phyloP scores from a whole-genome alignment of 2,329 filamentous ascomycete genomes.

The Tympanopsis confertula region DNA sequence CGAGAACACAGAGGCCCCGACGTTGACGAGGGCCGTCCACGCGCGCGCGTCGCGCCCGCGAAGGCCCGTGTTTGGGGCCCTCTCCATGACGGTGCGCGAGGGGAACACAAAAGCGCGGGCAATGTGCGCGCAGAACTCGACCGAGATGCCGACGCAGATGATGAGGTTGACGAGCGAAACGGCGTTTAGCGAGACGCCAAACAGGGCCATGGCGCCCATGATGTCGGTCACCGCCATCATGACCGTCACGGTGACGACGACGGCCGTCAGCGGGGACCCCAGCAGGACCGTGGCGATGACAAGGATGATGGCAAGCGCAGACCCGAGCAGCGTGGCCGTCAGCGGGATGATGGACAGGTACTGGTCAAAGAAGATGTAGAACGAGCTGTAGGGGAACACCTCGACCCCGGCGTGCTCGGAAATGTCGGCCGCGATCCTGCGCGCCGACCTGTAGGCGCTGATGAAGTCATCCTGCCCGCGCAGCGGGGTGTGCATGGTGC shows the following conservation, averaged over 20 bases:
- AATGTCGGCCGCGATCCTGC: slow-evolving; percentile 73
- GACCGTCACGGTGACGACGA: slow-evolving; percentile 76
- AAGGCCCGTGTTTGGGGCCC: slow-evolving; percentile 69
- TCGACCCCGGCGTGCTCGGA: slow-evolving; percentile 60
- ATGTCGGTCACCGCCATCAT: slow-evolving; percentile 91
- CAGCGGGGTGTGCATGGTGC: slow-evolving; percentile 77
- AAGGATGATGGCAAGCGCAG: slow-evolving; percentile 77
- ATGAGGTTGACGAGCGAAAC: slow-evolving; percentile 92
- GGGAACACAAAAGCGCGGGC: slow-evolving; percentile 94
- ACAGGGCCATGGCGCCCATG: slow-evolving; percentile 84
- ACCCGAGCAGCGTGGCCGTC: slow-evolving; percentile 67
- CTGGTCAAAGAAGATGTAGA: slow-evolving; percentile 99
- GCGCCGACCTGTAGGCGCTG: slow-evolving; percentile 74
- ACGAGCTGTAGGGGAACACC: slow-evolving; percentile 92
- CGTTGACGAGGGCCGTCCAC: slow-evolving; percentile 88
- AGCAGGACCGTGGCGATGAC: slow-evolving; percentile 68
- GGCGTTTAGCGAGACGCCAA: slow-evolving; percentile 82
- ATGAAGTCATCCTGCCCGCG: slow-evolving; percentile 89
- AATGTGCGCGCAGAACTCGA: slow-evolving; percentile 96
- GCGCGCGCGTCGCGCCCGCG: slow-evolving; percentile 73
- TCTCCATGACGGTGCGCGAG: slow-evolving; percentile 68
- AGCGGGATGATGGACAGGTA: slow-evolving; percentile 76
- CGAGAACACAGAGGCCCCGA: slow-evolving; percentile 86
- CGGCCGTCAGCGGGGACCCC: slow-evolving; percentile 70
- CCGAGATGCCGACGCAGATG: slow-evolving; percentile 90